phyloP scores from a whole-genome alignment of 305 asterid genomes.

The Nicotiana rustica region DNA sequence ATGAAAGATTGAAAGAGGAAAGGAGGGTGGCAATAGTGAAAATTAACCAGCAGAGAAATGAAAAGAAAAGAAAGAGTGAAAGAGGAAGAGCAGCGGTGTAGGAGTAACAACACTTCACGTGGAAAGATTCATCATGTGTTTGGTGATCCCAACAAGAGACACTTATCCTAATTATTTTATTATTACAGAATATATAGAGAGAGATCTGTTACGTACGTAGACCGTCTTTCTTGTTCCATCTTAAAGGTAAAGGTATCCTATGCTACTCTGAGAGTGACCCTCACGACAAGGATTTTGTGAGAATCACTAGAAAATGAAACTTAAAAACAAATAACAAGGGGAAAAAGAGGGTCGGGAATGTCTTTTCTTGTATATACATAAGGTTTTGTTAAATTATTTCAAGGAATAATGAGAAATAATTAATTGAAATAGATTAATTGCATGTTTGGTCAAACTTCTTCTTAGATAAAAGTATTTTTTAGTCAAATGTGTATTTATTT shows the following conservation, averaged over 20 bases:
- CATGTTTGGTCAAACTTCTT: rapidly evolving
- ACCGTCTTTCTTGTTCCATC: neutral
- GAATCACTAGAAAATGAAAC: no score
- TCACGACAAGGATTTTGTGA: neutral
- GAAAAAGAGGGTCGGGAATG: no score
- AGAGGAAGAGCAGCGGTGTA: neutral
- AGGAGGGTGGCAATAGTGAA: no score
- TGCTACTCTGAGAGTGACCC: slow-evolving; percentile 1
- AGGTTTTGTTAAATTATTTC: no score
- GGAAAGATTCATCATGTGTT: slow-evolving; percentile 26
- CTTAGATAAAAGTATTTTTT: no score
- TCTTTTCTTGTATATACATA: no score
- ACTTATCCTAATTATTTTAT: slow-evolving; percentile 18
- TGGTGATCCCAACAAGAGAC: slow-evolving; percentile 26
- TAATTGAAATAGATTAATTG: no score
- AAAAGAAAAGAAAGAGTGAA: neutral
- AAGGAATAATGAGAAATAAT: no score
- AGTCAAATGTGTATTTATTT: no score
- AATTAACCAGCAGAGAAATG: no score
- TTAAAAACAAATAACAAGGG: no score
- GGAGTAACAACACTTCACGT: slow-evolving; percentile 17
- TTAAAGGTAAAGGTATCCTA: neutral
- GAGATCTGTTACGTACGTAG: slow-evolving; percentile 8
- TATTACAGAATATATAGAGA: neutral
- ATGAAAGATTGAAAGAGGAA: no score